Evolutionary conservation across 106 monocot genomes (phyloP), one percentile per base, ranked within the genome.

Genomic region (Dactylorhiza incarnata): DNA sequence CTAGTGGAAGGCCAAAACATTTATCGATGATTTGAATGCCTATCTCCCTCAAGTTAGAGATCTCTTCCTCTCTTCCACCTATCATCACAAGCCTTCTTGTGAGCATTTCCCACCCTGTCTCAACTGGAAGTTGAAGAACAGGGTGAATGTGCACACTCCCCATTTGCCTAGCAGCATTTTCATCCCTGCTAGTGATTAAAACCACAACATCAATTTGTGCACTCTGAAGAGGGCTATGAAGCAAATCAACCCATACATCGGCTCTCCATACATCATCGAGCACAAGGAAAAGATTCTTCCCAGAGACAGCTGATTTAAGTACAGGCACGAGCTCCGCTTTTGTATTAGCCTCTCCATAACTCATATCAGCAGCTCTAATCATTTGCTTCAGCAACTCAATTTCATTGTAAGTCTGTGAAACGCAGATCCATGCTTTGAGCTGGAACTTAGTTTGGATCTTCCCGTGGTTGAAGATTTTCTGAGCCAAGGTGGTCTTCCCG

Each of bases 401-500:
- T 52, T 73, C 78, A 2, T 66, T 69, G 50, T 78, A 84, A 47
- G 55, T 67, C 22, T 82, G 45, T 0, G 86, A 84, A 5, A 86
- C 84, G 52, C 77, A 84, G 3, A 80, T 50, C 86, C 89, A 86
- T 53, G 82, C 50, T 19, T 46, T 75, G 9, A 50, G 9, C 16
- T 76, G 10, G 48, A 86, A 89, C 24, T 67, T 53, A 9, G 63
- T 19, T 7, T 71, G 8, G 15, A 86, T 49, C 15, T n/a, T 45
- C 9, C 20, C 44, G 26, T 86, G 52, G 81, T 82, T 79, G 12
- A 24, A 82, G 15, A 86, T 66, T 49, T 83, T 83, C 49, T 83
- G 85, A 65, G 88, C 83, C 2, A 89, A 73, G 8, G 85, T 83
- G 1, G 84, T 86, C 79, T 86, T 89, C 8, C 89, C 89, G 5